Percentiles rank a stretch among this genome's conserved stretches.
Evolutionary conservation across 345 rosid species (phyloP).

Genomic region (Salix viminalis): DNA sequence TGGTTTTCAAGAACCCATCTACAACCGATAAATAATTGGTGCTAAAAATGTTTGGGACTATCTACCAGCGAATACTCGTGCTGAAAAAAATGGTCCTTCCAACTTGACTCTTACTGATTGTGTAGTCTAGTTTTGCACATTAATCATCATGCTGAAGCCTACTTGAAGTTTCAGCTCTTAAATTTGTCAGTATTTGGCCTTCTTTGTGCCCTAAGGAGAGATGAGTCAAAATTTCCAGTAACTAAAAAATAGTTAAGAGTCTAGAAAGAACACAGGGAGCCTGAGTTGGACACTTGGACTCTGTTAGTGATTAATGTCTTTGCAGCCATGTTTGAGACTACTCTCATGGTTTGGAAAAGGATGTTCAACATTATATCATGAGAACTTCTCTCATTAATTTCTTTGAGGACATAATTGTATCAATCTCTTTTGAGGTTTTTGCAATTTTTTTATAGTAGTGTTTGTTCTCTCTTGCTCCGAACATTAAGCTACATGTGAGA

Average conservation of each 20-base stretch:
- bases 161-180: background rate
- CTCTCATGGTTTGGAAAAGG: background rate
- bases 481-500: background rate
- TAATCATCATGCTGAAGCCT: background rate
- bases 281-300: background rate
- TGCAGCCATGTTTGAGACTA: background rate
- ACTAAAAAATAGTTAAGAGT: background rate
- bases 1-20: background rate
- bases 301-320: background rate
- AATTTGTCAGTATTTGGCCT: background rate
- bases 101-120: background rate
- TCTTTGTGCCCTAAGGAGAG: background rate
- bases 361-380: background rate
- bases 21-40: background rate
- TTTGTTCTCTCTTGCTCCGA: background rate
- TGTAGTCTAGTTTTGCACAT: background rate
- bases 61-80: background rate
- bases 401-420: background rate
- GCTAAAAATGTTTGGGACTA: background rate
- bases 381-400: background rate
- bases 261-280: background rate
- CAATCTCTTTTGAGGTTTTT: background rate
- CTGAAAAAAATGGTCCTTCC: background rate
- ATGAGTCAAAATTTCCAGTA: background rate
- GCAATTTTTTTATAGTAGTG: background rate